These are phyloP conservation scores for Aspergillus piperis DNA, from an alignment of 2,329 filamentous ascomycete genomes.

Conservation along the genomic window DNA sequence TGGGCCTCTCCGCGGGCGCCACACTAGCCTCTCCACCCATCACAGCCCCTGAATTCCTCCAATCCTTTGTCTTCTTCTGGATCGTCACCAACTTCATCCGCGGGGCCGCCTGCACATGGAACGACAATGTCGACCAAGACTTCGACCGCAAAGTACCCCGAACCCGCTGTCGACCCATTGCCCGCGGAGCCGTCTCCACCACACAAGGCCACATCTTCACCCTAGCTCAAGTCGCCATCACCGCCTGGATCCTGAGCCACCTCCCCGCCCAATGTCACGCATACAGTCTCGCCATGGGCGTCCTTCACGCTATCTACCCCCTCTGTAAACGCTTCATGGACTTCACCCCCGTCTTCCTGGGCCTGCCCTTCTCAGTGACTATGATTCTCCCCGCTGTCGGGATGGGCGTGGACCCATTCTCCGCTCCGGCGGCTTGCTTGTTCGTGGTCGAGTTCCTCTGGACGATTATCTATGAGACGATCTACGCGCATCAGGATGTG, in stretches of 20 bases:
- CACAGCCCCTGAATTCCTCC: slow-evolving; percentile 56
- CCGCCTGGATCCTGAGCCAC: not conserved
- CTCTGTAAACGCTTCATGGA: not conserved
- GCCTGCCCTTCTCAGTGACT: not conserved
- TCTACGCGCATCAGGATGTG: not conserved
- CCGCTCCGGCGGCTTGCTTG: not conserved
- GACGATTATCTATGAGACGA: not conserved
- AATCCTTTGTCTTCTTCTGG: slow-evolving; percentile 45
- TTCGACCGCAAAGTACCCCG: slow-evolving; percentile 78
- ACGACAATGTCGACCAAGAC: slow-evolving; percentile 87
- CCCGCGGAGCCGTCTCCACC: slow-evolving; percentile 73
- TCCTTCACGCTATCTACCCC: not conserved
- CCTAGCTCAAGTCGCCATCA: not conserved
- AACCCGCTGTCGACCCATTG: slow-evolving; percentile 77
- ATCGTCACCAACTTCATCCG: slow-evolving; percentile 76
- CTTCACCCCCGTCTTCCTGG: not conserved
- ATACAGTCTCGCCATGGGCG: not conserved
- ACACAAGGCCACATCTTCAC: slow-evolving; percentile 65
- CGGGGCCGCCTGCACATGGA: slow-evolving; percentile 83
- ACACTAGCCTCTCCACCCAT: slow-evolving; percentile 57
- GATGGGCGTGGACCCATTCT: not conserved
- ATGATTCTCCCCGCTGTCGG: not conserved
- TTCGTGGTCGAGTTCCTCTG: not conserved
- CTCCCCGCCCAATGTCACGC: not conserved
- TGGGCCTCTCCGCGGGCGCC: slow-evolving; percentile 74